Evolutionary conservation across 2,329 filamentous ascomycete genomes (phyloP), one percentile per base, ranked within the genome.

Genomic region (Colletotrichum sp.): DNA sequence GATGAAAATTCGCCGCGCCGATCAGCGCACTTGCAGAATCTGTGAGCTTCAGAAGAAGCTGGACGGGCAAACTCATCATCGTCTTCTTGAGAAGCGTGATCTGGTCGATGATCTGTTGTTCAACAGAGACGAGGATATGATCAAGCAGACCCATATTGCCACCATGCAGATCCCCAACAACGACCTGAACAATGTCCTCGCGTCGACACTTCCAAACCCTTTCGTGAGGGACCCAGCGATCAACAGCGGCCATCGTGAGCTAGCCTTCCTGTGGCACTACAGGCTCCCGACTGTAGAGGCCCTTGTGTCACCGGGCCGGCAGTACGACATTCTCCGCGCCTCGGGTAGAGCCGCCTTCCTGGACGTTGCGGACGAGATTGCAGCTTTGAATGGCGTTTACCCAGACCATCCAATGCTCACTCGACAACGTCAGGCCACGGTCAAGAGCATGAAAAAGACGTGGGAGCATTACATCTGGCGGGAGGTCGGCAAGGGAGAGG

Each of bases 381-480:
- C 34, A 6, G 57, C 39, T 6, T 21, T 69, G 34, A 6, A 32
- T 7, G 64, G 65, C 4, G 5, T 65, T 10, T 39, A 55, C 8
- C 30, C n/a, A 3, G 71, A 76, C 16, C 52, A 76, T 8, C 64
- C 64, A 3, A 30, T 26, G 2, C 21, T 64, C 10, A 69, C 70
- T 7, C 34, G 15, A 21, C 57, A 64, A 16, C 15, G 12, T 4
- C 55, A 5, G 15, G 10, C 26, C 16, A 28, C 15, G 7, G 6
- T 9, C 10, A 69, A 30, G 36, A 18, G 15, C 10, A 34, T 39
- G 24, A 59, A 63, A 7, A 59, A 68, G 43, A 4, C 32, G 10
- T 69, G 64, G 74, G 74, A 75, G 28, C 24, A 75, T 15, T 18
- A 28, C 6, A 9, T 75, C 5, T 73, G 70, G 70, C 55, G 59